These are phyloP conservation scores for Pythium dissotocum DNA, from an alignment of 352 stramenopile species.

Conservation along the genomic window DNA sequence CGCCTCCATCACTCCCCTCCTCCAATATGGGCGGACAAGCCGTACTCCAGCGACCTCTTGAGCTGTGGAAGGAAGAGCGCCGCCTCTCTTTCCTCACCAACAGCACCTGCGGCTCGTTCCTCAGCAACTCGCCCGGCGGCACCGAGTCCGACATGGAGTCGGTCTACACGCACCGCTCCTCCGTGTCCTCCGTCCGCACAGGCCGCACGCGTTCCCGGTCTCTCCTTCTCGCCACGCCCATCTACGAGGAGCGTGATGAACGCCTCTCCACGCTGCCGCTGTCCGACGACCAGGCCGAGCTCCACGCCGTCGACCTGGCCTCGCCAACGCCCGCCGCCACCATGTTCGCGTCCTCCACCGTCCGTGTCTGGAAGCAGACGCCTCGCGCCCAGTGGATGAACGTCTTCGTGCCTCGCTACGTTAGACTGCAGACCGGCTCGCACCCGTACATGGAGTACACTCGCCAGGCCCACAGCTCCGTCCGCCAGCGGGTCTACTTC, in stretches of 20 bases:
- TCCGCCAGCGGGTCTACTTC: constrained; percentile 65
- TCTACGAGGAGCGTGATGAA: constrained; percentile 21
- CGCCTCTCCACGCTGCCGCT: constrained; percentile 22
- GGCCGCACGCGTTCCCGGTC: constrained; percentile 22
- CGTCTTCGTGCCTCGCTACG: constrained; percentile 66
- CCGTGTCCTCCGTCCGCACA: constrained; percentile 13
- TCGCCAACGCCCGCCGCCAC: constrained; percentile 27
- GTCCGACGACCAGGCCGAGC: constrained; percentile 27
- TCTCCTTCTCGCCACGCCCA: constrained; percentile 15
- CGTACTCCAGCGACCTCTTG: constrained; percentile 14
- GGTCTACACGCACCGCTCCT: constrained; percentile 26
- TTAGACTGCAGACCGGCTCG: constrained; percentile 59
- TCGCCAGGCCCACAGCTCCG: constrained; percentile 48
- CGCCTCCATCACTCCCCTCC: background rate
- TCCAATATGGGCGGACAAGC: constrained; percentile 18
- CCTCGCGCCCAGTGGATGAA: constrained; percentile 74
- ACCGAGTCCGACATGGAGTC: constrained; percentile 23
- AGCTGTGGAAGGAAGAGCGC: constrained; percentile 35
- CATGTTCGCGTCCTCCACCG: constrained; percentile 43
- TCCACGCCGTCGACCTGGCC: constrained; percentile 21
- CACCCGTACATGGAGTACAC: constrained; percentile 71
- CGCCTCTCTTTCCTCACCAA: constrained; percentile 51
- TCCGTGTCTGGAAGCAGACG: constrained; percentile 69
- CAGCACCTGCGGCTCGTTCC: constrained; percentile 49
- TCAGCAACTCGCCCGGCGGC: constrained; percentile 21